Percentiles rank a stretch among this genome's conserved stretches.
These are phyloP conservation scores for Populus euphratica DNA, from an alignment of 345 rosid species.

Conservation along the genomic window DNA sequence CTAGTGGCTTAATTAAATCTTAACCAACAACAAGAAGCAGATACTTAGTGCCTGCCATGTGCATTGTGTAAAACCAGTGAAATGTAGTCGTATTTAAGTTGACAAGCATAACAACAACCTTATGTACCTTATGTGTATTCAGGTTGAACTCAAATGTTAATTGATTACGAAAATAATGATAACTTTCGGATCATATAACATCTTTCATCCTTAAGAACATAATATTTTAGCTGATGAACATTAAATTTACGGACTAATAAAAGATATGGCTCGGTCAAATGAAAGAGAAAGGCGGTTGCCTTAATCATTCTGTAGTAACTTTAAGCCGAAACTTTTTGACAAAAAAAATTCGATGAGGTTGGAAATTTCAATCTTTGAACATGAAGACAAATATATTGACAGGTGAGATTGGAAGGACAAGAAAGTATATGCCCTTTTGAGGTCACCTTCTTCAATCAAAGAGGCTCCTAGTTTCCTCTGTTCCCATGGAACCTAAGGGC, in stretches of 20 bases:
- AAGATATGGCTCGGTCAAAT: conserved; percentile 8
- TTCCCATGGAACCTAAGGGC: conserved; percentile 18
- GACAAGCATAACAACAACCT: neutral
- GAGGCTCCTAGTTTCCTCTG: conserved; percentile 17
- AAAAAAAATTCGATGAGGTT: neutral
- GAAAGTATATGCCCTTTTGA: conserved; percentile 24
- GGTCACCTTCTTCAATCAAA: conserved; percentile 33
- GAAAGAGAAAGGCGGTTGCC: conserved; percentile 15
- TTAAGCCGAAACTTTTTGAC: conserved; percentile 41
- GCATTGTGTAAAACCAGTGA: neutral
- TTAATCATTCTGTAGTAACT: conserved; percentile 29
- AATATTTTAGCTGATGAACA: neutral
- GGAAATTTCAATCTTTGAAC: conserved; percentile 30
- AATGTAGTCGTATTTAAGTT: neutral
- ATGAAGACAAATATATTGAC: conserved; percentile 27
- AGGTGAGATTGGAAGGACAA: conserved; percentile 22
- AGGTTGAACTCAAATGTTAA: neutral
- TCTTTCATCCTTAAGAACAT: neutral
- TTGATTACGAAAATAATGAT: neutral
- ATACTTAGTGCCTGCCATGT: neutral
- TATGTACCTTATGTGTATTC: neutral
- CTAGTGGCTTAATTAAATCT: too few relatives aligned
- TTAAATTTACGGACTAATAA: neutral
- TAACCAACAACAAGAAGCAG: neutral
- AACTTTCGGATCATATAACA: neutral